A percentile compares a stretch with the other conserved stretches of the same genome.
Conservation (phyloP, 306 rosid genomes). For the Quillaja saponaria region DNA sequence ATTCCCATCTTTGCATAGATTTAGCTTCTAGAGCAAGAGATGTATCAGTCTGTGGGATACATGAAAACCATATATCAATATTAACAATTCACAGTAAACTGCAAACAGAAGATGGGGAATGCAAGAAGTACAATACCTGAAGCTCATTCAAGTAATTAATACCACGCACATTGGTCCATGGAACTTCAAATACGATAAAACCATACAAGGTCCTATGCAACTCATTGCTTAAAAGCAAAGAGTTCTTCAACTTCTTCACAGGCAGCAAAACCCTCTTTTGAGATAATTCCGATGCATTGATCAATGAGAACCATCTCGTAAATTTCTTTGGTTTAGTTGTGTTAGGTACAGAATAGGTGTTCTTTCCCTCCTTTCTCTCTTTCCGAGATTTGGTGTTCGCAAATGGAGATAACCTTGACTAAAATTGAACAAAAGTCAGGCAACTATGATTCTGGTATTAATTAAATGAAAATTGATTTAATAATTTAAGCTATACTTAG, state of each 20-base stretch:
- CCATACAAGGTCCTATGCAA: slow-evolving; percentile 81
- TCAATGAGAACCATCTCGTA: slow-evolving; percentile 63
- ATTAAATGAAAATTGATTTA: slow-evolving; percentile 20
- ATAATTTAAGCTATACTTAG: slow-evolving; percentile 13
- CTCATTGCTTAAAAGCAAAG: slow-evolving; percentile 69
- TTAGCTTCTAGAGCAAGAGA: slow-evolving; percentile 80
- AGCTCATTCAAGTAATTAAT: slow-evolving; percentile 91
- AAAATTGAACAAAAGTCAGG: slow-evolving; percentile 31
- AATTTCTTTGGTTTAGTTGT: slow-evolving; percentile 43
- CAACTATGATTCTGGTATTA: slow-evolving; percentile 13
- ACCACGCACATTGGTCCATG: slow-evolving; percentile 84
- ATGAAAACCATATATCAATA: slow-evolving; percentile 17
- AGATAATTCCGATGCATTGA: slow-evolving; percentile 60
- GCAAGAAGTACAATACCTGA: slow-evolving; percentile 56
- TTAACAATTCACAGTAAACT: slow-evolving; percentile 27
- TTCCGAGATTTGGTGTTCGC: slow-evolving; percentile 66
- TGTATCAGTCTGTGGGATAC: slow-evolving; percentile 77
- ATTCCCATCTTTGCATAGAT: slow-evolving; percentile 93
- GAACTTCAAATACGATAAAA: slow-evolving; percentile 84
- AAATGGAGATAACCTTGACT: slow-evolving; percentile 98
- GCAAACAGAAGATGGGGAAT: slow-evolving; percentile 22
- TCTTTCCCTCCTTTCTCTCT: slow-evolving; percentile 50
- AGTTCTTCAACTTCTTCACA: slow-evolving; percentile 62
- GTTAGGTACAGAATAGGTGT: slow-evolving; percentile 43
- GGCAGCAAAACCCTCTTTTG: slow-evolving; percentile 77